phyloP scores from a whole-genome alignment of 2,329 filamentous ascomycete genomes.

The Aspergillus unguis region DNA sequence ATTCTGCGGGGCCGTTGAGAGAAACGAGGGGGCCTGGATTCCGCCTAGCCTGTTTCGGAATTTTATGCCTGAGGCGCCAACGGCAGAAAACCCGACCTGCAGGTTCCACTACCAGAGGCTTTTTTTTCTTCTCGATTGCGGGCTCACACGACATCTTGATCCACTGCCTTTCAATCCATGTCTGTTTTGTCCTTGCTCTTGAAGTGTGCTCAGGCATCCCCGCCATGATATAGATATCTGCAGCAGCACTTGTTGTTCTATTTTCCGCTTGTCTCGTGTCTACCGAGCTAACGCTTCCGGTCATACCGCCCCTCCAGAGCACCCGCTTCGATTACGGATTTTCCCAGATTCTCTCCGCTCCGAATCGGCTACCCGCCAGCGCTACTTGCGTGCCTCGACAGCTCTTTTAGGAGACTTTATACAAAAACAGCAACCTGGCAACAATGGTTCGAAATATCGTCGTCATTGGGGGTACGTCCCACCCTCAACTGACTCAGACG shows the following conservation, averaged over 20 bases:
- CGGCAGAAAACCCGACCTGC: constrained; percentile 24
- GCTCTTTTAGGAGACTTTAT: constrained; percentile 14
- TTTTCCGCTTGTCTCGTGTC: constrained; percentile 10
- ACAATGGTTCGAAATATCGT: constrained; percentile 92
- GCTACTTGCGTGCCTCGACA: constrained; percentile 14
- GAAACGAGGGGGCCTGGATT: constrained; percentile 9
- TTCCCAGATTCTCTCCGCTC: constrained; percentile 25
- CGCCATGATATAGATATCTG: constrained; percentile 36
- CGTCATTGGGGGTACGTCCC: constrained; percentile 87
- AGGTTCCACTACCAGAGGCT: constrained; percentile 36
- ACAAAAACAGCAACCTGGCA: constrained; percentile 13
- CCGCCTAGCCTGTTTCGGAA: constrained; percentile 25
- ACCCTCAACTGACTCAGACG: constrained; percentile 79
- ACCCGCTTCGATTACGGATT: constrained; percentile 24
- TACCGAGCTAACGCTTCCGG: constrained; percentile 22
- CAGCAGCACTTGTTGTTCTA: constrained; percentile 13
- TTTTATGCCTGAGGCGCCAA: constrained; percentile 26
- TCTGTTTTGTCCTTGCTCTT: constrained; percentile 22
- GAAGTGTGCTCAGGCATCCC: constrained; percentile 21
- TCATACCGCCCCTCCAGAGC: constrained; percentile 27
- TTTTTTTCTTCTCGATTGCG: constrained; percentile 30
- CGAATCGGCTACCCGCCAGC: constrained; percentile 15
- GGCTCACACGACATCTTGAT: constrained; percentile 32
- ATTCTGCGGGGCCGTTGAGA: constrained; percentile 23
- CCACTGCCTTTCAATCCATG: constrained; percentile 20